Evolutionary conservation across 352 stramenopile genomes (phyloP).

Genomic region (Pythium periplocum): DNA sequence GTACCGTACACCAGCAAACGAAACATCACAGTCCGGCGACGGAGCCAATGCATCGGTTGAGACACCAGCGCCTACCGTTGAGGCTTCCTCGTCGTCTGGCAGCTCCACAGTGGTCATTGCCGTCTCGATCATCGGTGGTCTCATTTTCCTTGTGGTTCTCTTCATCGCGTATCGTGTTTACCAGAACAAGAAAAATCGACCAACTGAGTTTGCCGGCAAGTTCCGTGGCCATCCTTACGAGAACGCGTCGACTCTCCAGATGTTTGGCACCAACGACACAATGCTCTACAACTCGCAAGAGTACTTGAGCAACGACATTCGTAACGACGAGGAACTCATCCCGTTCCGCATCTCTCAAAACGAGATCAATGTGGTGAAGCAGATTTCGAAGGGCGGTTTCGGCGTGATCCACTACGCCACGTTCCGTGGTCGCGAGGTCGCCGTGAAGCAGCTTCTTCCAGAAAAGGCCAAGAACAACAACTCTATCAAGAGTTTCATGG

Average conservation of each 20-base stretch:
- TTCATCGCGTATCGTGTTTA: not conserved
- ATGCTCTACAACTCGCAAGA: conserved; percentile 1
- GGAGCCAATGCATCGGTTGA: too few relatives aligned
- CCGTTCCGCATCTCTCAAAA: conserved; percentile 8
- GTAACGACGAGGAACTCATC: conserved; percentile 9
- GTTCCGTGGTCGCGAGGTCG: conserved; percentile 11
- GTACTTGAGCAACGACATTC: conserved; percentile 8
- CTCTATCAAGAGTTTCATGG: conserved; percentile 20
- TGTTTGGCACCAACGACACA: not conserved
- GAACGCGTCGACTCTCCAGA: not conserved
- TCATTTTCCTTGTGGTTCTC: not conserved
- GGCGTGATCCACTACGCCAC: conserved; percentile 16
- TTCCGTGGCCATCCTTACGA: not conserved
- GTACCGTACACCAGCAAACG: not conserved
- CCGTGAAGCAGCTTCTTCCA: conserved; percentile 21
- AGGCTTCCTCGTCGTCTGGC: not conserved
- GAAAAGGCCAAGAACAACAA: conserved; percentile 15
- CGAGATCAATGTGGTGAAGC: conserved; percentile 11
- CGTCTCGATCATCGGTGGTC: not conserved
- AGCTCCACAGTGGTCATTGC: conserved; percentile 1
- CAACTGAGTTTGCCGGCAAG: not conserved
- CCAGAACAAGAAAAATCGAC: not conserved
- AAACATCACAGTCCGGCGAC: too few relatives aligned
- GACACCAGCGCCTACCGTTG: not conserved
- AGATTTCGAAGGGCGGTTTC: conserved; percentile 16